Evolutionary conservation across 2,329 filamentous ascomycete genomes (phyloP).

Genomic region (Cryphonectria radicalis): DNA sequence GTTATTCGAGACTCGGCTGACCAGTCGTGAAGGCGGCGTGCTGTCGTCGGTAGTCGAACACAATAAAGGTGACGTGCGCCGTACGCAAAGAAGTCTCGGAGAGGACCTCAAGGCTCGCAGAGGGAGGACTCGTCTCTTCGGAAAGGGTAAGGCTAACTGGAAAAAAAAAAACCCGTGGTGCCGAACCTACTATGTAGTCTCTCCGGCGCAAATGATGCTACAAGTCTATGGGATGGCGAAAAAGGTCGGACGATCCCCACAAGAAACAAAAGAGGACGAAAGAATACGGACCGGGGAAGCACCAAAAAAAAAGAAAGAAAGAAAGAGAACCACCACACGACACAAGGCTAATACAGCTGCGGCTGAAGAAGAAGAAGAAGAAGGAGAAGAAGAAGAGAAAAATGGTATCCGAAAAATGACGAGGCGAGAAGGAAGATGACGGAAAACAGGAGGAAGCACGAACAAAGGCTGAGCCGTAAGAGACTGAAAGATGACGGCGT

Average conservation of each 20-base stretch:
- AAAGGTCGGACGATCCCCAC: constrained; percentile 15
- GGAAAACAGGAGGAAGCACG: constrained; percentile 16
- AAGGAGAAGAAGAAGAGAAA: neutral
- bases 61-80: neutral
- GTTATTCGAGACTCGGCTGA: neutral
- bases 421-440: constrained; percentile 20
- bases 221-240: constrained; percentile 26
- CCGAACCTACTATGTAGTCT: neutral
- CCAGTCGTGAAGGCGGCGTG: constrained; percentile 1
- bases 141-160: neutral
- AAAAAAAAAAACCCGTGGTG: neutral
- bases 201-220: constrained; percentile 17
- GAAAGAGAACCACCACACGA: neutral
- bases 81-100: constrained; percentile 6
- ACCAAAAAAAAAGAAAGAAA: neutral
- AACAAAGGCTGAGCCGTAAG: constrained; percentile 13
- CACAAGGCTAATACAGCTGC: constrained; percentile 13
- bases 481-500: constrained; percentile 2
- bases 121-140: constrained; percentile 14
- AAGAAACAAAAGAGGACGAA: neutral
- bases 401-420: constrained; percentile 12
- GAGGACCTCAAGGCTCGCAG: constrained; percentile 10
- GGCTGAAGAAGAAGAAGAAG: constrained; percentile 2
- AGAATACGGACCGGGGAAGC: neutral
- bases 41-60: constrained; percentile 5